A percentile compares a stretch with the other conserved stretches of the same genome.
phyloP scores from a whole-genome alignment of 257 asterid species.

The Capsicum rhomboideum region DNA sequence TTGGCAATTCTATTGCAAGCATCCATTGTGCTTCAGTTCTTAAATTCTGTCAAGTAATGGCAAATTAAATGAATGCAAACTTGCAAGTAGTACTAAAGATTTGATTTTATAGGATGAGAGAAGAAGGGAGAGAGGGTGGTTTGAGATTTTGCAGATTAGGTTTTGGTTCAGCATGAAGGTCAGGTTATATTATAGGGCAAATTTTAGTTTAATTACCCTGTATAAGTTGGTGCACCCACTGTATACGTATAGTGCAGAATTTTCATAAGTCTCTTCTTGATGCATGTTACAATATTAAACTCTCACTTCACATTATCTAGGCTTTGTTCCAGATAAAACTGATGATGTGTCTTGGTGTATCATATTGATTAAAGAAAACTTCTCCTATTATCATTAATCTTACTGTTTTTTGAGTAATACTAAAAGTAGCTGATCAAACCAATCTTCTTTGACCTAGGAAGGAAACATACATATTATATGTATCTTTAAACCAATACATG shows the following conservation, averaged over 20 bases:
- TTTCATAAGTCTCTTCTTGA: conserved; percentile 24
- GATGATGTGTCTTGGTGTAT: neutral
- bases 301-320: neutral
- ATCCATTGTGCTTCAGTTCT: conserved; percentile 10
- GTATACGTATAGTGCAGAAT: conserved; percentile 15
- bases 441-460: neutral
- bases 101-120: neutral
- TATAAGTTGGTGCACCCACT: conserved; percentile 70
- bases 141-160: conserved; percentile 40
- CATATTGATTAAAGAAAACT: neutral
- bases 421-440: no score
- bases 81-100: no score
- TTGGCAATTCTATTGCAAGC: conserved; percentile 2
- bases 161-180: conserved; percentile 13
- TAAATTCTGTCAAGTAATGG: neutral
- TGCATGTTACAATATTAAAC: neutral
- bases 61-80: neutral
- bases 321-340: neutral
- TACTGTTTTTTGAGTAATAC: neutral
- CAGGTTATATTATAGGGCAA: conserved; percentile 17
- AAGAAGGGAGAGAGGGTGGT: conserved; percentile 22
- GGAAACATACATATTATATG: neutral
- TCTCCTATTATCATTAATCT: neutral
- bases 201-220: conserved; percentile 35
- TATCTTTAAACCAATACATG: no score